These are phyloP conservation scores for Macrocystidia cucumis DNA, from an alignment of 1,284 basidiomycete species.

Conservation along the genomic window DNA sequence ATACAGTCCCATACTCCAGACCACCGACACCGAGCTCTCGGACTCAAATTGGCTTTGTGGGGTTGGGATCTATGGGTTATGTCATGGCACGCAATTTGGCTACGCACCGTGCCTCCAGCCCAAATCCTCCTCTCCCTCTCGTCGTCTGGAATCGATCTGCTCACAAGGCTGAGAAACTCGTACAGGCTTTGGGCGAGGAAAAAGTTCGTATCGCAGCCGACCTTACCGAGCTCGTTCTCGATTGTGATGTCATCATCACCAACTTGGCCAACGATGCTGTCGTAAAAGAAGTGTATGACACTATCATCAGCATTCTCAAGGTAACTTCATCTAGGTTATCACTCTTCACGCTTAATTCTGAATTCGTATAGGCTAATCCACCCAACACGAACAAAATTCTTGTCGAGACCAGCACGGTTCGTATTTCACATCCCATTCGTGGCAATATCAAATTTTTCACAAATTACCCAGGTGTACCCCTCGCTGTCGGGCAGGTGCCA, in stretches of 20 bases:
- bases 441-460: constrained; percentile 3
- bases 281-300: constrained; percentile 60
- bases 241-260: constrained; percentile 80
- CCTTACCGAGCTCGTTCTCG: constrained; percentile 46
- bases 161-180: constrained; percentile 50
- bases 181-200: constrained; percentile 42
- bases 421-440: constrained; percentile 16
- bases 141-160: constrained; percentile 63
- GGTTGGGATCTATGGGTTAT: constrained; percentile 64
- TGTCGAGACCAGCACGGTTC: constrained; percentile 74
- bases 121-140: constrained; percentile 33
- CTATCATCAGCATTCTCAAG: constrained; percentile 52
- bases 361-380: constrained; percentile 24
- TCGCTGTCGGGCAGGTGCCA: constrained; percentile 55
- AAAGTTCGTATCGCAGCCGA: constrained; percentile 47
- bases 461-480: constrained; percentile 52
- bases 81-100: constrained; percentile 75
- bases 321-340: constrained; percentile 13
- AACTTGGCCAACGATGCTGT: constrained; percentile 70
- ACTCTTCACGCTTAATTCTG: constrained; percentile 8
- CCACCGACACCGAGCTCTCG: constrained; percentile 16
- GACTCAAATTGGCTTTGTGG: constrained; percentile 51
- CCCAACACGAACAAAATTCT: constrained; percentile 59
- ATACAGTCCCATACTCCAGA: constrained; percentile 45
- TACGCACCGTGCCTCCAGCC: constrained; percentile 30